Evolutionary conservation across 768 basidiomycete species (phyloP), one percentile per base, ranked within the genome.

Genomic region (Boletus insuetus): DNA sequence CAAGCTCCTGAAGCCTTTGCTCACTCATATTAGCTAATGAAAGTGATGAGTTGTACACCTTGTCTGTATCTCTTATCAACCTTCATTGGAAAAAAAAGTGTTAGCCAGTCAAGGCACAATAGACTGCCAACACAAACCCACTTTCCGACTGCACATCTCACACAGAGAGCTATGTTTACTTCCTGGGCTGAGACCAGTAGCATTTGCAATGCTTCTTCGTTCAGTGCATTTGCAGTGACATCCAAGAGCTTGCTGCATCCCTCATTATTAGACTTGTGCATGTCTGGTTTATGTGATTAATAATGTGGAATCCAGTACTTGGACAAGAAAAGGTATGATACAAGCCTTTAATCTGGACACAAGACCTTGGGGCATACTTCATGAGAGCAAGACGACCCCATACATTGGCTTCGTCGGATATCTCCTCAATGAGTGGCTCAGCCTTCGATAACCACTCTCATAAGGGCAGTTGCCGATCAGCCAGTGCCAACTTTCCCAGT

Each of bases 121-220:
- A 16, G 3, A n/a, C 4, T 10, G 5, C 12, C 17, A 26, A 2
- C 16, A 1, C 13, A 24, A 11, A 38, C 56, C 5, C 7, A 57
- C 56, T 10, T 3, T 14, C 24, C 11, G 1, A 20, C 17, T 42
- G 55, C 55, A 56, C 47, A 37, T 38, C 35, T 54, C 0, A 56
- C 11, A 43, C 51, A 56, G 19, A 56, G 46, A 8, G 46, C 17
- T 7, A 56, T 35, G 7, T 56, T 56, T 41, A 34, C n/a, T 19
- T 46, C 42, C 19, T 56, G 55, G 9, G 55, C 44, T 19, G 55
- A 51, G n/a, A 56, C 44, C 3, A 51, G 11, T 6, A 56, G 7
- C 50, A 52, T 46, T 52, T 42, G 10, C 29, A 51, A 31, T 3
- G 31, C 22, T 34, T 46, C 24, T 4, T 52, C 24, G 26, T 14